Evolutionary conservation across 1,284 basidiomycete genomes (phyloP).

Genomic region (Sporisorium reilianum): DNA sequence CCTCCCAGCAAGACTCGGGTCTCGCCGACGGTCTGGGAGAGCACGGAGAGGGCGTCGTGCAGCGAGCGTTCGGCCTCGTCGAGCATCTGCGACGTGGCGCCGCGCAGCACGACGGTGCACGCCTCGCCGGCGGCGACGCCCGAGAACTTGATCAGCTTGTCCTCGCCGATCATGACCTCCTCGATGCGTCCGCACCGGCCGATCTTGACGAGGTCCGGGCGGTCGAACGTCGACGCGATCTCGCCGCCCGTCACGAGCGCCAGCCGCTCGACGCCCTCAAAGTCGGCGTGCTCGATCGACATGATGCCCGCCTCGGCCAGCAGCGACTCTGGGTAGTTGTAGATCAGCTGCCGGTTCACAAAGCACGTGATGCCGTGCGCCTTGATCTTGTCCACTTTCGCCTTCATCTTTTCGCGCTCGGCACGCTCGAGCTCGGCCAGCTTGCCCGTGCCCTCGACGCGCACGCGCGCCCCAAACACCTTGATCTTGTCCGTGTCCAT

Average conservation of each 20-base stretch:
- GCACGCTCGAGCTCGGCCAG: slow-evolving; percentile 97
- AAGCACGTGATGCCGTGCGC: slow-evolving; percentile 96
- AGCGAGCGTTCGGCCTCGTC: slow-evolving; percentile 98
- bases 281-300: slow-evolving; percentile 98
- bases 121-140: slow-evolving; percentile 97
- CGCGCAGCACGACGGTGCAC: slow-evolving; percentile 97
- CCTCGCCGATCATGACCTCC: slow-evolving; percentile 99
- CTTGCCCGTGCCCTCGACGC: slow-evolving; percentile 95
- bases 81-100: slow-evolving; percentile 97
- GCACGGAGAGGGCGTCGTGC: slow-evolving; percentile 95
- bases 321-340: slow-evolving; percentile 98
- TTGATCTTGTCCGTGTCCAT: slow-evolving; percentile 99
- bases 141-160: slow-evolving; percentile 98
- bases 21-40: slow-evolving; percentile 98
- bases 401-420: slow-evolving; percentile 99
- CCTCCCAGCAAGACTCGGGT: slow-evolving; percentile 93
- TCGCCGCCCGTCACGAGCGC: slow-evolving; percentile 98
- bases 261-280: slow-evolving; percentile 96
- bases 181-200: slow-evolving; percentile 95
- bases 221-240: slow-evolving; percentile 94
- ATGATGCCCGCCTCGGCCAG: slow-evolving; percentile 93
- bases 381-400: slow-evolving; percentile 94
- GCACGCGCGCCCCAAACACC: slow-evolving; percentile 95
- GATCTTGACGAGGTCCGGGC: slow-evolving; percentile 91
- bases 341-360: slow-evolving; percentile 98